Evolutionary conservation across 805 yeast species (phyloP).

Genomic region (Wickerhamomyces subpelliculosus): DNA sequence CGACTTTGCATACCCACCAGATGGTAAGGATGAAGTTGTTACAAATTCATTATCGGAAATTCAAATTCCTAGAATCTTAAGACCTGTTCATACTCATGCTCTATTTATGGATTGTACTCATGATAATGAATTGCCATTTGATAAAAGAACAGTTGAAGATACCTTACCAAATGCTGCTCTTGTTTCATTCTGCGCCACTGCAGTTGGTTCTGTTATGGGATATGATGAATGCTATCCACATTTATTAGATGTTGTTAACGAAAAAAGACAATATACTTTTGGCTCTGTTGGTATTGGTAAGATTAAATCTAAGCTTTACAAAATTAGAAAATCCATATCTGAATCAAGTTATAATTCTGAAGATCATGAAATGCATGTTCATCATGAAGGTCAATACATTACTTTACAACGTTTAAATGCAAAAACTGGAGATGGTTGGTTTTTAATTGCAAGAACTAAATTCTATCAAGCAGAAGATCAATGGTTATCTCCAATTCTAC

Average conservation of each 20-base stretch:
- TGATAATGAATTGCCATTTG: slow-evolving; percentile 85
- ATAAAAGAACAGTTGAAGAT: slow-evolving; percentile 89
- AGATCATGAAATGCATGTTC: slow-evolving; percentile 89
- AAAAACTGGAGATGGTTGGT: slow-evolving; percentile 81
- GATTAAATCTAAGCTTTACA: slow-evolving; percentile 56
- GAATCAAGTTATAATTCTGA: slow-evolving; percentile 34
- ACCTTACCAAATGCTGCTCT: slow-evolving; percentile 93
- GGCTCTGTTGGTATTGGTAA: slow-evolving; percentile 64
- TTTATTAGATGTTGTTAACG: slow-evolving; percentile 74
- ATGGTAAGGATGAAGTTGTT: slow-evolving; percentile 16
- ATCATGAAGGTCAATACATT: slow-evolving; percentile 87
- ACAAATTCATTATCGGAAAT: slow-evolving; percentile 45
- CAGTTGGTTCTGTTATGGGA: slow-evolving; percentile 91
- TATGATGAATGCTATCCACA: slow-evolving; percentile 88
- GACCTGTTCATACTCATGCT: slow-evolving; percentile 81
- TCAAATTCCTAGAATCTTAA: slow-evolving; percentile 58
- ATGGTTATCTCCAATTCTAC: slow-evolving; percentile 45
- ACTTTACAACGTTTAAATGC: slow-evolving; percentile 86
- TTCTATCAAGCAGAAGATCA: slow-evolving; percentile 46
- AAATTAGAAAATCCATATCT: slow-evolving; percentile 52
- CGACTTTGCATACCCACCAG: slow-evolving; percentile 65
- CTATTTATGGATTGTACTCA: slow-evolving; percentile 97
- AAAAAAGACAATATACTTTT: slow-evolving; percentile 53
- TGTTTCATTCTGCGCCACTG: slow-evolving; percentile 88
- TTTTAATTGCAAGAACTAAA: slow-evolving; percentile 80